These are phyloP conservation scores for Cordia subcordata DNA, from an alignment of 257 asterid species.

Conservation along the genomic window DNA sequence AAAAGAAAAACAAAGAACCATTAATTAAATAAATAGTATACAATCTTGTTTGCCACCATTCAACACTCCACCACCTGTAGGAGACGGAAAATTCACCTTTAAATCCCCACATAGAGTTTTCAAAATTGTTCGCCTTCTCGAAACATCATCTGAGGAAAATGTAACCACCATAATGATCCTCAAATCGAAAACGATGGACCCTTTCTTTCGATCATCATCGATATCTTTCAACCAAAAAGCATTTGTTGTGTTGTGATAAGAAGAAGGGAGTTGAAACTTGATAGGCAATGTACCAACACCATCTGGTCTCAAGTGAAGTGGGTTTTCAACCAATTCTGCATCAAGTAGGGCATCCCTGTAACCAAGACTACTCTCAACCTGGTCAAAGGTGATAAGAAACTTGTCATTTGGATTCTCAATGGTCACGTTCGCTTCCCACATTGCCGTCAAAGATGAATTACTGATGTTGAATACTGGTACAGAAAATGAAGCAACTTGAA, in stretches of 20 bases:
- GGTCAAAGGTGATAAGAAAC: slow-evolving; percentile 8
- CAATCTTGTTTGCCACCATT: slow-evolving; percentile 5
- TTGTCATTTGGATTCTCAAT: slow-evolving; percentile 12
- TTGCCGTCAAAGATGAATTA: slow-evolving; percentile 2
- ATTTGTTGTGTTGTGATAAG: neutral
- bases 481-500: slow-evolving; percentile 12
- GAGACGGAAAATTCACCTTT: slow-evolving; percentile 8
- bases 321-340: neutral
- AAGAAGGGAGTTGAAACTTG: slow-evolving; percentile 2
- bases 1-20: neutral
- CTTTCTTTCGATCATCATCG: slow-evolving; percentile 11
- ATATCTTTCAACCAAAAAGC: slow-evolving; percentile 13
- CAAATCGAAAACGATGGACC: slow-evolving; percentile 7
- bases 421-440: slow-evolving; percentile 10
- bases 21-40: neutral
- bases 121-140: slow-evolving; percentile 3
- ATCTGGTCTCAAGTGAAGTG: slow-evolving; percentile 2
- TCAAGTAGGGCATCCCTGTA: slow-evolving; percentile 9
- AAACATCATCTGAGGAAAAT: neutral
- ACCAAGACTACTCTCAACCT: slow-evolving; percentile 9
- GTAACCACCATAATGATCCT: slow-evolving; percentile 11
- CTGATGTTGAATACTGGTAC: slow-evolving; percentile 18
- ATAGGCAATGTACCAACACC: neutral
- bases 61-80: slow-evolving; percentile 15
- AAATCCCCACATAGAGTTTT: slow-evolving; percentile 11